Evolutionary conservation across 2,329 filamentous ascomycete genomes (phyloP).

Genomic region (Xenosphaeropsis pyriputrescens): DNA sequence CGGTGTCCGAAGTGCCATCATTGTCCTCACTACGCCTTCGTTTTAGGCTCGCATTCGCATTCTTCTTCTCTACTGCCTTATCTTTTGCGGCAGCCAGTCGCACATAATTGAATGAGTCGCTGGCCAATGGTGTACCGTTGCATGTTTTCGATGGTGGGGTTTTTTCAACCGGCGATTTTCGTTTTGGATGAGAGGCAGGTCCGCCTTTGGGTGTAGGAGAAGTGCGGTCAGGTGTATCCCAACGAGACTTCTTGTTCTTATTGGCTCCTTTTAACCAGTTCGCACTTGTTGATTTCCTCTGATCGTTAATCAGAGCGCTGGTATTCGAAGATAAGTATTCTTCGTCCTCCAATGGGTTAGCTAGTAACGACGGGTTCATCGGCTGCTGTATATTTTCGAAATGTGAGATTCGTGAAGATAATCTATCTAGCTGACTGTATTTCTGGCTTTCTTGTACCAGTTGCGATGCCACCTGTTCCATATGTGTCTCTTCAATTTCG

Average conservation of each 20-base stretch:
- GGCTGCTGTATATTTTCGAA: neutral
- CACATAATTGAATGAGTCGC: neutral
- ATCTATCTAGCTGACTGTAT: neutral
- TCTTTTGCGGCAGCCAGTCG: neutral
- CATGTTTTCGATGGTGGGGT: neutral
- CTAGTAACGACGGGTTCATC: neutral
- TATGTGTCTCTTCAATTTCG: neutral
- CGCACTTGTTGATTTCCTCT: constrained; percentile 8
- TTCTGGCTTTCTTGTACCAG: neutral
- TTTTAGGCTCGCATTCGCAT: neutral
- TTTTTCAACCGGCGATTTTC: neutral
- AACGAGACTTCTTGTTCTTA: constrained; percentile 14
- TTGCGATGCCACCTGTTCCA: neutral
- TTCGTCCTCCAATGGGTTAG: neutral
- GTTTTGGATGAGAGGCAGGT: neutral
- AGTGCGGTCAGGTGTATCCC: constrained; percentile 10
- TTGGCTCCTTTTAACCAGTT: constrained; percentile 17
- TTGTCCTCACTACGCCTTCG: neutral
- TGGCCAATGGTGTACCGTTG: neutral
- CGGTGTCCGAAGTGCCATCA: too few relatives aligned
- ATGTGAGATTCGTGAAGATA: neutral
- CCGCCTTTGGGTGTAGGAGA: constrained; percentile 13
- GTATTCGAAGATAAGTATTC: neutral
- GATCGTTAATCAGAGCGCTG: neutral
- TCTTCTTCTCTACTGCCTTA: neutral